These are phyloP conservation scores for Mycothermus thermophilus DNA, from an alignment of 495 filamentous ascomycete genomes.

Conservation along the genomic window DNA sequence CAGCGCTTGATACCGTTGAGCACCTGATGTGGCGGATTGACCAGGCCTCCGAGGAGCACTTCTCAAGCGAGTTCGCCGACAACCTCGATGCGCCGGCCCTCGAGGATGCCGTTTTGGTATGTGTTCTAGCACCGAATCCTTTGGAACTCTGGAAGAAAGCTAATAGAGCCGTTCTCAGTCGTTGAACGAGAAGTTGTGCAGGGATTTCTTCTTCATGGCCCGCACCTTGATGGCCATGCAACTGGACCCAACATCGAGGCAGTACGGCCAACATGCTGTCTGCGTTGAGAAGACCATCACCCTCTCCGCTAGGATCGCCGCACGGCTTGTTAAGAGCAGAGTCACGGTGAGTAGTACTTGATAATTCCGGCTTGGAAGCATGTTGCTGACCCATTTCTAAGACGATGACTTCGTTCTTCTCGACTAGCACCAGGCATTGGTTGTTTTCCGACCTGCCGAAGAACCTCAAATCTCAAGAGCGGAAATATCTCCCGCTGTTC, in stretches of 20 bases:
- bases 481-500: slow-evolving; percentile 28
- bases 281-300: slow-evolving; percentile 27
- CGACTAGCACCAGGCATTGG: slow-evolving; percentile 21
- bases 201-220: slow-evolving; percentile 28
- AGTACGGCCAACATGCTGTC: slow-evolving; percentile 16
- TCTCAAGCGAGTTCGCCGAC: slow-evolving; percentile 16
- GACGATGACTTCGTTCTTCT: slow-evolving; percentile 27
- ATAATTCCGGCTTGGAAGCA: background rate
- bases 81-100: slow-evolving; percentile 19
- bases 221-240: slow-evolving; percentile 20
- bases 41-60: slow-evolving; percentile 21
- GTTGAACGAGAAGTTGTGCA: slow-evolving; percentile 26
- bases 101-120: slow-evolving; percentile 31
- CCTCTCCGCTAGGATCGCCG: slow-evolving; percentile 25
- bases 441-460: slow-evolving; percentile 25
- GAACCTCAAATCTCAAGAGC: slow-evolving; percentile 13
- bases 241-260: slow-evolving; percentile 2
- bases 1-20: slow-evolving; percentile 25
- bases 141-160: background rate
- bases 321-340: slow-evolving; percentile 27
- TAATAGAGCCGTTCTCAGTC: slow-evolving; percentile 2
- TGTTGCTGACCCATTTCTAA: slow-evolving; percentile 12
- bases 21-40: slow-evolving; percentile 26
- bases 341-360: slow-evolving; percentile 17
- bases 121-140: no score